Evolutionary conservation across 106 monocot species (phyloP), one percentile per base, ranked within the genome.

Genomic region (Dioscorea zingiberensis): DNA sequence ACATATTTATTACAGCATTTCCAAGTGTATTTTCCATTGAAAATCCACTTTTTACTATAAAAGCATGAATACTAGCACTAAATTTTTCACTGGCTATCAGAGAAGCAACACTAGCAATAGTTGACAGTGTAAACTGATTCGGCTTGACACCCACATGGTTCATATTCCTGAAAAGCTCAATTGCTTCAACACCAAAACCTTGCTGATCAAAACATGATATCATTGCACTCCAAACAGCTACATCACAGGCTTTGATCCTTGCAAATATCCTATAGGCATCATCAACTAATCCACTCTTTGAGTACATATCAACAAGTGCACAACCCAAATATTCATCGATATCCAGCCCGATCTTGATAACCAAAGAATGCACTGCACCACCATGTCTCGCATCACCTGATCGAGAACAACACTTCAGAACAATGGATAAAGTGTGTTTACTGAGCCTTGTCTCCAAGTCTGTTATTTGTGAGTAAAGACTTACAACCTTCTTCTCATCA

Each of bases 261-360:
- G 13, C 47, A 67, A 82, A 81, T 6, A 76, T 57, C 11, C 66
- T 63, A 10, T 62, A 21, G 12, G 86, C 81, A 75, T 75, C 75
- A 11, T 67, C 65, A 38, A 16, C 7, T 10, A 28, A 69, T 16
- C 72, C 73, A 58, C 63, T 74, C 27, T 85, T 85, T 38, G 78
- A 74, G 44, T 85, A 85, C 71, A 81, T 68, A 55, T 85, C 75
- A 47, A 85, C n/a, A 28, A 85, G 85, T 56, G 74, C 75, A 46
- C 68, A 69, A 56, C 68, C 57, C 55, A 85, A 44, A 60, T 78
- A 47, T 1, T 18, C 24, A 62, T 81, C 85, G 58, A 72, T 15
- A 58, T 74, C 77, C 30, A 64, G 48, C 15, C 75, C 85, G 48
- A 51, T 17, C 47, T 78, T 85, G 21, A 85, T 27, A 48, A 72